Percentiles rank a stretch among this genome's conserved stretches.
These are phyloP conservation scores for Mycocentrospora acerina DNA, from an alignment of 2,329 filamentous ascomycete species.

Conservation along the genomic window DNA sequence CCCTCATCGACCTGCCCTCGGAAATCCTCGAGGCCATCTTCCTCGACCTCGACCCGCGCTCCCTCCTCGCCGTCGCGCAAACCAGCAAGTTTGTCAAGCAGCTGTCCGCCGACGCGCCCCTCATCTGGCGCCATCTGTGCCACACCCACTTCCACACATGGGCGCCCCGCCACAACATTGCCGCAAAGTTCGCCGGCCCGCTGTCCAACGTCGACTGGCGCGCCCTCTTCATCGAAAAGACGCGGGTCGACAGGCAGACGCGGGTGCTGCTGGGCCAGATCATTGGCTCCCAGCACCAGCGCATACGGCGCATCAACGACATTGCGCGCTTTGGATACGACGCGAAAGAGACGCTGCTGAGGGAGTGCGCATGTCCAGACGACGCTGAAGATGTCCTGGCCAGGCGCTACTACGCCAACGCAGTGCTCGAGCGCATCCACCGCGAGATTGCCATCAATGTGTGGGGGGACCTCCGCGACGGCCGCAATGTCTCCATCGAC, in stretches of 20 bases:
- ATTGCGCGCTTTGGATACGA: constrained; percentile 79
- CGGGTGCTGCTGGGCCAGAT: constrained; percentile 61
- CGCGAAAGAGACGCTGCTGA: constrained; percentile 79
- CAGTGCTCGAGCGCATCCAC: constrained; percentile 77
- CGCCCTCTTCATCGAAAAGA: constrained; percentile 43
- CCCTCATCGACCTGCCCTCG: constrained; percentile 62
- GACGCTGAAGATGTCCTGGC: constrained; percentile 73
- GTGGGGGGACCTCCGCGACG: constrained; percentile 64
- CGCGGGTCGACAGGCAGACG: constrained; percentile 37
- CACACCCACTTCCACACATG: constrained; percentile 70
- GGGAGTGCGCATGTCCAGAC: constrained; percentile 62
- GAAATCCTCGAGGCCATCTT: constrained; percentile 84
- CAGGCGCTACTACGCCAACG: constrained; percentile 72
- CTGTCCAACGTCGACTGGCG: constrained; percentile 73
- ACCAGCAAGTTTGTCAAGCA: constrained; percentile 65
- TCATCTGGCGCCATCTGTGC: constrained; percentile 83
- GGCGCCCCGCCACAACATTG: constrained; percentile 53
- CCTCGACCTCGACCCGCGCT: constrained; percentile 57
- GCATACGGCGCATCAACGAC: constrained; percentile 67
- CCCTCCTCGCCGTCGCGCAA: constrained; percentile 56
- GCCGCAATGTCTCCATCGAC: constrained; percentile 64
- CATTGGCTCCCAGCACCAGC: constrained; percentile 67
- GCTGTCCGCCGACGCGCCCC: constrained; percentile 67
- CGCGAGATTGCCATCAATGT: constrained; percentile 74
- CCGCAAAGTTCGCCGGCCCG: constrained; percentile 41